Base-by-base conservation (phyloP, 441 rosid genomes). In the Euphorbia schlechtendalii region DNA sequence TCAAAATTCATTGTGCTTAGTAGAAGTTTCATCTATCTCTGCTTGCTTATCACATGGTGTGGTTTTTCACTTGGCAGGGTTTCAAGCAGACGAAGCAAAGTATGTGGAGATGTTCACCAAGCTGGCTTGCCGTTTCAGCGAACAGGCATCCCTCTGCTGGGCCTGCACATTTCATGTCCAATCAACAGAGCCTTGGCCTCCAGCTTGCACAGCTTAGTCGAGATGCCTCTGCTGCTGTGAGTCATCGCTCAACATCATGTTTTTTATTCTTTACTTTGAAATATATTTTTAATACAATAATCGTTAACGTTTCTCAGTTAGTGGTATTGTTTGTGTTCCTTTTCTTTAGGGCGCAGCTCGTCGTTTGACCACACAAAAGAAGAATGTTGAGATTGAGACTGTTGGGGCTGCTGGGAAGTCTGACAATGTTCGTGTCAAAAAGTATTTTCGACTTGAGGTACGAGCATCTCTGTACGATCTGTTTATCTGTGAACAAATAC, bases 161-260 rank as follows among this genome's bases (percentile, higher is more conserved):
- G n/a, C 86, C 85, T 59, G 87, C 80, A n/a, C 84, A 80, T 67
- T 92, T 83, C 70, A 87, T 92, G 98, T 79, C 96, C 64, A 88
- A 90, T 68, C 98, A 92, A 76, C 98, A 86, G 73, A 92, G 96
- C 70, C 84, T 92, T 25, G 98, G 98, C 56, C 55, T 85, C 56
- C 96, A 89, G 74, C 96, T 92, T 70, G 96, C 98, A 4, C 96
- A 89, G 81, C 96, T 89, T 70, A 78, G 98, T 63, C 85, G 96
- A 73, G 98, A 92, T 88, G 98, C 98, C 71, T 92, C 98, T 60
- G 98, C 96, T 68, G 96, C 96, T 75, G 98, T 92, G 73, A 86
- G 91, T 81, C 5, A 24, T 56, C 32, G 38, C n/a, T 27, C n/a
- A 43, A 55, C 43, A 48, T 61, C n/a, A 53, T 67, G 61, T n/a